Evolutionary conservation across 139 green algal genomes (phyloP).

Genomic region (Desmodesmus armatus): DNA sequence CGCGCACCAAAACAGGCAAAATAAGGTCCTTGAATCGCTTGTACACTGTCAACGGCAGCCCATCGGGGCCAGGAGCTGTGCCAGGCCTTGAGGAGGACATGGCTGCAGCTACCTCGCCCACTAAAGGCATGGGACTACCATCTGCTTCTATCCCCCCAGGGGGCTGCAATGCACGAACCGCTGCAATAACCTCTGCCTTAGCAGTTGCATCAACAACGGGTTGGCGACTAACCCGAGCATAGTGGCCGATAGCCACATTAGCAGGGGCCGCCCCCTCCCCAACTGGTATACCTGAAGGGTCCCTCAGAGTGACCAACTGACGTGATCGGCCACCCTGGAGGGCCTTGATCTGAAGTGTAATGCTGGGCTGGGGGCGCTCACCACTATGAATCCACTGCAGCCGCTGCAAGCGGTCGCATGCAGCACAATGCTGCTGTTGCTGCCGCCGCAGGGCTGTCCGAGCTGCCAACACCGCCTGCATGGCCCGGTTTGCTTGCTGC

Average conservation of each 20-base stretch:
- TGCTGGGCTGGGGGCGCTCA: background rate
- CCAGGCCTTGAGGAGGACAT: background rate
- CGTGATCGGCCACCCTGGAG: background rate
- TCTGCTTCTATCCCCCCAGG: background rate
- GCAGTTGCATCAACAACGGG: background rate
- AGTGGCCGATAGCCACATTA: background rate
- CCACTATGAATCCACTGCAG: constrained; percentile 8
- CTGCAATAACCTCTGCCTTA: background rate
- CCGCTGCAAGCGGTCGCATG: background rate
- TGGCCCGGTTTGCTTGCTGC: background rate
- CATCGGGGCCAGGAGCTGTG: constrained; percentile 7
- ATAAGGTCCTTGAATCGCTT: background rate
- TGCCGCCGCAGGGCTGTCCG: background rate
- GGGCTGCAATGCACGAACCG: background rate
- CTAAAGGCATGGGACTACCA: background rate
- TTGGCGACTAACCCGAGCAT: background rate
- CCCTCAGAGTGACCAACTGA: background rate
- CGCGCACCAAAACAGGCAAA: background rate
- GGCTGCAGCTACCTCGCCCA: background rate
- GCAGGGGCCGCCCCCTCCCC: background rate
- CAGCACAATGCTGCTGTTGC: background rate
- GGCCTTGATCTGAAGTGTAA: background rate
- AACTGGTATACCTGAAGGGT: background rate
- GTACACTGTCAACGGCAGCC: constrained; percentile 26
- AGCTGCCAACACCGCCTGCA: background rate